A percentile compares a stretch with the other conserved stretches of the same genome.
Conservation (phyloP, 2,329 filamentous ascomycete species). For the Knoxdaviesia proteae region DNA sequence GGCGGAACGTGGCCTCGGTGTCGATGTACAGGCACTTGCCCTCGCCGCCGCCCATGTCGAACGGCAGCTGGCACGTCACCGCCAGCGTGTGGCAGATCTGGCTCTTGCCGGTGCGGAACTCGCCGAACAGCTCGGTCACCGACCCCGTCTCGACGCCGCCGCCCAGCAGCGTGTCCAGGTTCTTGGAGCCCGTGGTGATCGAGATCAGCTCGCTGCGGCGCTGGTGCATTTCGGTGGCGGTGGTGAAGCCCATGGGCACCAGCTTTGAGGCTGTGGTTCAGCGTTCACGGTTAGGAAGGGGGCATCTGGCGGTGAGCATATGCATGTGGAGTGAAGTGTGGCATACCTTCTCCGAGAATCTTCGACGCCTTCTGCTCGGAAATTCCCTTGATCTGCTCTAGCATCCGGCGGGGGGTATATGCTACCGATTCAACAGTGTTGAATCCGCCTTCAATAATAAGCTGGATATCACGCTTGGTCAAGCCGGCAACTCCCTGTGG, state of each 20-base stretch:
- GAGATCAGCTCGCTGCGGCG: conserved; percentile 92
- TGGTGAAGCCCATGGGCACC: conserved; percentile 97
- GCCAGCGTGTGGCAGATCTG: conserved; percentile 98
- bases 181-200: conserved; percentile 94
- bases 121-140: conserved; percentile 93
- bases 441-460: conserved; percentile 77
- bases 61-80: conserved; percentile 90
- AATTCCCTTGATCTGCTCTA: conserved; percentile 95
- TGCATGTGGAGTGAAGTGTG: conserved; percentile 5
- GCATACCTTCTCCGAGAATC: conserved; percentile 64
- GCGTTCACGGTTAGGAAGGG: conserved; percentile 1
- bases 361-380: conserved; percentile 93
- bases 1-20: conserved; percentile 91
- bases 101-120: conserved; percentile 95
- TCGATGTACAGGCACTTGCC: conserved; percentile 98
- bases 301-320: neutral
- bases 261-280: conserved; percentile 75
- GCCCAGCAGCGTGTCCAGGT: conserved; percentile 82
- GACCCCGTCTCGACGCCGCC: conserved; percentile 93
- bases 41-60: conserved; percentile 97
- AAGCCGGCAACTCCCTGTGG: conserved; percentile 63
- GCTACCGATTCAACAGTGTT: conserved; percentile 93
- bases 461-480: conserved; percentile 87
- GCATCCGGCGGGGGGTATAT: conserved; percentile 62
- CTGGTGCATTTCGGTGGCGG: conserved; percentile 96